phyloP scores from a whole-genome alignment of 208 protist genomes.

The Kentomonas sorsogonicus region DNA sequence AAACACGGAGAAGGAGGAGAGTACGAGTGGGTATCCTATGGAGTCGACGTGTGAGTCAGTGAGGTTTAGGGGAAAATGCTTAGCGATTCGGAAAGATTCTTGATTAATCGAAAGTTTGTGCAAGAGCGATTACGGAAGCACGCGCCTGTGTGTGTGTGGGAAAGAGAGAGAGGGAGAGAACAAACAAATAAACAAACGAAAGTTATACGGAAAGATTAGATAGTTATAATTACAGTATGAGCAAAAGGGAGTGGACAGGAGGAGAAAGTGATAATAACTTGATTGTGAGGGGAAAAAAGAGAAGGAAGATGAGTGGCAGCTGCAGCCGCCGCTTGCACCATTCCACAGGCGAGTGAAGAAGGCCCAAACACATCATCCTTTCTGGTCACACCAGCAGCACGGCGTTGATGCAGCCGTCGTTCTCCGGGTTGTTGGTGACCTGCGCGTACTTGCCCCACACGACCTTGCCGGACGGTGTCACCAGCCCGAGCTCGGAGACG shows the following conservation, averaged over 20 bases:
- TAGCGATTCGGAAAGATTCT: too few relatives aligned
- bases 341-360: not conserved
- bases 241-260: constrained; percentile 2
- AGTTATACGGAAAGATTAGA: constrained; percentile 3
- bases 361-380: constrained; percentile 1
- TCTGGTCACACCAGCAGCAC: constrained; percentile 99
- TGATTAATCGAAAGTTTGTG: too few relatives aligned
- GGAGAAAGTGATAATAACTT: constrained; percentile 8
- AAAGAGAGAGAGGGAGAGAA: not conserved
- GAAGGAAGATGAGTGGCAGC: not conserved
- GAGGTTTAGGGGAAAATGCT: too few relatives aligned
- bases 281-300: not conserved
- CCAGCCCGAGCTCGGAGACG: constrained; percentile 99
- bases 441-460: constrained; percentile 99
- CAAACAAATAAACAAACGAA: constrained; percentile 13
- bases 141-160: too few relatives aligned
- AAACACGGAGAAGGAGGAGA: too few relatives aligned
- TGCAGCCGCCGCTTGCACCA: not conserved
- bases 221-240: not conserved
- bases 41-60: too few relatives aligned
- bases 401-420: constrained; percentile 99
- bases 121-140: too few relatives aligned
- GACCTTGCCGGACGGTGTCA: constrained; percentile 99
- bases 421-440: constrained; percentile 99
- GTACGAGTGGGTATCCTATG: too few relatives aligned